These are phyloP conservation scores for Neofusicoccum sp. DNA, from an alignment of 2,329 filamentous ascomycete species.

Conservation along the genomic window DNA sequence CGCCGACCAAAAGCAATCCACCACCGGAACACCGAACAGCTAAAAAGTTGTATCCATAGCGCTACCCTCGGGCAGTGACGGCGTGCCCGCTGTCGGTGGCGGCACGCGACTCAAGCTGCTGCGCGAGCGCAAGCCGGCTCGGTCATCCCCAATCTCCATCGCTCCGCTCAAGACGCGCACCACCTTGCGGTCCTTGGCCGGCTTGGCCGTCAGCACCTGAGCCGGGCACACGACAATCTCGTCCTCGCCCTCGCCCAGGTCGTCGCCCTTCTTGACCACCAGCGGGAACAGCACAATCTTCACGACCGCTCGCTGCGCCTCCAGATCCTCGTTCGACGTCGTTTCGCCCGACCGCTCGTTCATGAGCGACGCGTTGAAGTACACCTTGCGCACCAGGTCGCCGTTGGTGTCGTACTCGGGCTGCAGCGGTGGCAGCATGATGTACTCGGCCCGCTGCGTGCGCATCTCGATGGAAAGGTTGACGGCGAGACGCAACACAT, in stretches of 20 bases:
- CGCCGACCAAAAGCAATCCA: conserved; percentile 12
- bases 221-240: conserved; percentile 95
- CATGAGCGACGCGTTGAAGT: conserved; percentile 93
- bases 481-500: conserved; percentile 85
- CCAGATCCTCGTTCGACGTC: conserved; percentile 74
- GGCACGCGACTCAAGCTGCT: neutral
- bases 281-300: conserved; percentile 93
- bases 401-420: conserved; percentile 94
- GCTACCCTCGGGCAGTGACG: neutral
- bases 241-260: conserved; percentile 81
- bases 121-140: neutral
- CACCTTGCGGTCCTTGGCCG: conserved; percentile 47
- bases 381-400: conserved; percentile 80
- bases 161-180: conserved; percentile 51
- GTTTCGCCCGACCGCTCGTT: conserved; percentile 79
- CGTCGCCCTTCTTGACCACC: conserved; percentile 93
- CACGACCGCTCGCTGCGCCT: conserved; percentile 73
- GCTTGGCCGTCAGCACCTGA: conserved; percentile 75
- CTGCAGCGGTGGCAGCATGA: conserved; percentile 93
- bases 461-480: conserved; percentile 95
- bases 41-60: conserved; percentile 12
- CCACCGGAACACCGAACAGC: conserved; percentile 4
- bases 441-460: conserved; percentile 92
- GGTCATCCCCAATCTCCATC: conserved; percentile 43
- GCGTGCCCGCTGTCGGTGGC: neutral